Conservation (phyloP, 2,329 filamentous ascomycete genomes). For the Calonectria hawksworthii region DNA sequence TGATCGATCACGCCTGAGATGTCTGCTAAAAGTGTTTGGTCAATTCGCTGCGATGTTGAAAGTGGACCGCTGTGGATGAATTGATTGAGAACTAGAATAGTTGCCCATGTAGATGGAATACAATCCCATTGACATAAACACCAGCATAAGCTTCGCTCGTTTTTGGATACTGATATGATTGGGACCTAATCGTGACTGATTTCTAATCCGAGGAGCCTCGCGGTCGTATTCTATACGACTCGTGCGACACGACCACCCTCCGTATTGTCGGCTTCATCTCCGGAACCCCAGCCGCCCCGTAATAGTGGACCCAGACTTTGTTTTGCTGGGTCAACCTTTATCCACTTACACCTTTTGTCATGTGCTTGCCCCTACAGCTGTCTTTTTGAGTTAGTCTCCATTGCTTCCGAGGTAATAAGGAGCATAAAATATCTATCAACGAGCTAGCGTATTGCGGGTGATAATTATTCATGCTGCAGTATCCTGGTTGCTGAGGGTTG, state of each 20-base stretch:
- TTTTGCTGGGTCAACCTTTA: not conserved
- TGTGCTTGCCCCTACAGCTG: not conserved
- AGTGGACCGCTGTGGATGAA: not conserved
- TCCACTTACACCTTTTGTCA: not conserved
- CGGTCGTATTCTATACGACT: not conserved
- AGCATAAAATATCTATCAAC: not conserved
- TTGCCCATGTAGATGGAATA: not conserved
- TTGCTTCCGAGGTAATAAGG: not conserved
- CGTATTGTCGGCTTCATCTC: not conserved
- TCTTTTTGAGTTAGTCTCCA: not conserved
- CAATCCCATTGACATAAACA: not conserved
- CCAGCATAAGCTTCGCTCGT: not conserved
- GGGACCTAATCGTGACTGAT: not conserved
- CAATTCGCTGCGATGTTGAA: not conserved
- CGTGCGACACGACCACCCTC: not conserved
- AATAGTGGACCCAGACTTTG: not conserved
- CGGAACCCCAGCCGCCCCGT: not conserved
- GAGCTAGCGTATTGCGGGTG: not conserved
- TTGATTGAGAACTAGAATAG: not conserved
- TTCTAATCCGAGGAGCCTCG: not conserved
- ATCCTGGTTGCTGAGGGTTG: not conserved
- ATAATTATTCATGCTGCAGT: not conserved
- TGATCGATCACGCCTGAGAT: not conserved
- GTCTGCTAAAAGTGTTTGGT: not conserved
- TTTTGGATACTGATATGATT: not conserved